Evolutionary conservation across 352 stramenopile species (phyloP).

Genomic region (Aphanomyces cochlioides): DNA sequence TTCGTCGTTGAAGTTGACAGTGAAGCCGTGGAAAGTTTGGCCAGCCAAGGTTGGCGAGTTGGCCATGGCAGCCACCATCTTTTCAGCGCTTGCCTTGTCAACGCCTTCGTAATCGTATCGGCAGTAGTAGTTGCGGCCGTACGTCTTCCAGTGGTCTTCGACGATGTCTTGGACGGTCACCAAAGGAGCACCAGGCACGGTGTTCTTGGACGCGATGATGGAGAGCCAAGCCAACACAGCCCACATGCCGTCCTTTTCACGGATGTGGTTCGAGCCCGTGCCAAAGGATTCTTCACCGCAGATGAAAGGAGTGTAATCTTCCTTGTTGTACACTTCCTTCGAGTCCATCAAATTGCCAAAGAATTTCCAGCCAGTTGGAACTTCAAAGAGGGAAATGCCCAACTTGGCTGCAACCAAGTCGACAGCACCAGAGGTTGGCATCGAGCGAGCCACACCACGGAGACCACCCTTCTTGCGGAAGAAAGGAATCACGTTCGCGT

Average conservation of each 20-base stretch:
- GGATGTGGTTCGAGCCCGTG: constrained; percentile 98
- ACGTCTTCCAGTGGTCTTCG: constrained; percentile 94
- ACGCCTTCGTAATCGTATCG: constrained; percentile 99
- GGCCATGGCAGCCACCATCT: constrained; percentile 73
- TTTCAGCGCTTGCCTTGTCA: constrained; percentile 73
- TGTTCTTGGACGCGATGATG: constrained; percentile 92
- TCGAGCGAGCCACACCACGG: constrained; percentile 95
- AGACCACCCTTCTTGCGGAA: constrained; percentile 92
- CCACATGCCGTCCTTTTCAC: constrained; percentile 99
- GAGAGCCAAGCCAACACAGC: constrained; percentile 97
- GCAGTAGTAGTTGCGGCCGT: constrained; percentile 98
- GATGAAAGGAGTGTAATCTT: constrained; percentile 98
- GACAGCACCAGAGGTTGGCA: constrained; percentile 96
- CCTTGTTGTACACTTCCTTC: constrained; percentile 91
- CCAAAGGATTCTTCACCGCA: constrained; percentile 99
- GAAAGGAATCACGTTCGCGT: constrained; percentile 95
- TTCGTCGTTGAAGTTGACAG: constrained; percentile 89
- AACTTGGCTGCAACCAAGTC: constrained; percentile 96
- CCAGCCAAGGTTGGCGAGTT: constrained; percentile 63
- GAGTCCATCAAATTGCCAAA: constrained; percentile 99
- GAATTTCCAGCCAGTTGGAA: constrained; percentile 99
- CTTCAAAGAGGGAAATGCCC: constrained; percentile 94
- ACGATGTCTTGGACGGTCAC: constrained; percentile 97
- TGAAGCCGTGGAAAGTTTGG: constrained; percentile 75
- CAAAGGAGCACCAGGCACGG: constrained; percentile 77